Conservation (phyloP, 441 rosid genomes). For the Manihot esculenta region DNA sequence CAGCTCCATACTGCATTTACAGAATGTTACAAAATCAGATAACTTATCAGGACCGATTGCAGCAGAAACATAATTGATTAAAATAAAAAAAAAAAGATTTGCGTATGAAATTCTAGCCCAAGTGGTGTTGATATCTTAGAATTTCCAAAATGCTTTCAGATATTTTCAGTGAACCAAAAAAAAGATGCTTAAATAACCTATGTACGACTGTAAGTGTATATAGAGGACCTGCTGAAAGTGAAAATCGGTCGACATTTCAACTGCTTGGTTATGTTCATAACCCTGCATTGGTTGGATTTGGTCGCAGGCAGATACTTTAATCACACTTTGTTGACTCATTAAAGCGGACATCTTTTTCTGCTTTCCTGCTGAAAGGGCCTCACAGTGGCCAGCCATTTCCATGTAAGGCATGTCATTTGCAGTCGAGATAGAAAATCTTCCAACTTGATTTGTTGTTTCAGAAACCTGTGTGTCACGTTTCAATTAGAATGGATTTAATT, state of each 20-base stretch:
- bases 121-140: background rate
- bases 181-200: background rate
- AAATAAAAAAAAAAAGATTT: background rate
- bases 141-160: background rate
- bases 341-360: conserved; percentile 72
- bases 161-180: background rate
- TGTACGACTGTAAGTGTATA: background rate
- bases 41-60: background rate
- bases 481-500: background rate
- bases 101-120: background rate
- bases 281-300: conserved; percentile 22
- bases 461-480: conserved; percentile 43
- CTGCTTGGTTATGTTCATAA: conserved; percentile 24
- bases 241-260: conserved; percentile 18
- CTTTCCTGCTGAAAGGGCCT: conserved; percentile 77
- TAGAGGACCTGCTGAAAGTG: conserved; percentile 23
- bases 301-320: conserved; percentile 18
- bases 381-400: conserved; percentile 85
- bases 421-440: conserved; percentile 62
- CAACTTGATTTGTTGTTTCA: conserved; percentile 68
- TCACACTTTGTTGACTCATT: conserved; percentile 44
- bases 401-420: conserved; percentile 66
- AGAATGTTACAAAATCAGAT: conserved; percentile 5
- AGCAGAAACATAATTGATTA: background rate
- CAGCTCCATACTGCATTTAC: conserved; percentile 46